These are phyloP conservation scores for Cladophialophora immunda DNA, from an alignment of 2,329 filamentous ascomycete species.

Conservation along the genomic window DNA sequence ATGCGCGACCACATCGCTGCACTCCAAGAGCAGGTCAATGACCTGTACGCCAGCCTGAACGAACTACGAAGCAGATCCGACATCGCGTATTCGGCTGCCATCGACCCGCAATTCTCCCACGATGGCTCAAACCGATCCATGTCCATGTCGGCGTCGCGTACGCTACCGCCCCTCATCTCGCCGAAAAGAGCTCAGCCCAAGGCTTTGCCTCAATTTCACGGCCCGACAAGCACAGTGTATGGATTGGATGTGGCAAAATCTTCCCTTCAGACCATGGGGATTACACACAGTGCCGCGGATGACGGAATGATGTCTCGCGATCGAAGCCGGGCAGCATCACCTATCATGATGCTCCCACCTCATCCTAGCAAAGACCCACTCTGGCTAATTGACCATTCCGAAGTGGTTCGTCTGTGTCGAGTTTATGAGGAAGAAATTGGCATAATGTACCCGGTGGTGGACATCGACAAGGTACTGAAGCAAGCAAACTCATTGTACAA, in stretches of 20 bases:
- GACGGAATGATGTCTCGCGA: conserved; percentile 64
- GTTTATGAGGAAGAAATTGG: conserved; percentile 91
- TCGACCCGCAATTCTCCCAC: conserved; percentile 36
- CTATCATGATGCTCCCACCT: conserved; percentile 46
- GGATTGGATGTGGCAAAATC: conserved; percentile 86
- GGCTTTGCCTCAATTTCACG: conserved; percentile 75
- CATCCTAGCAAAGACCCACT: conserved; percentile 75
- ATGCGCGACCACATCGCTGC: conserved; percentile 77
- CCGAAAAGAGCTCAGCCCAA: conserved; percentile 56
- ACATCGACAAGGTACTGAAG: conserved; percentile 74
- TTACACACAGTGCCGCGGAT: conserved; percentile 71
- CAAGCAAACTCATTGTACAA: conserved; percentile 75
- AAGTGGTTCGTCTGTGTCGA: conserved; percentile 79
- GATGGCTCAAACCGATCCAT: conserved; percentile 43
- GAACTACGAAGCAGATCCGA: conserved; percentile 64
- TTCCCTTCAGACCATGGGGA: conserved; percentile 89
- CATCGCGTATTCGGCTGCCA: conserved; percentile 33
- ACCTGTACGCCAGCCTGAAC: conserved; percentile 76
- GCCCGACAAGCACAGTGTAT: conserved; percentile 85
- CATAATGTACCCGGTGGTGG: conserved; percentile 87
- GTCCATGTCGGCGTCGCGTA: conserved; percentile 36
- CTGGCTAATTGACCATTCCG: conserved; percentile 78
- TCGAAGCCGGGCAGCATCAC: conserved; percentile 60
- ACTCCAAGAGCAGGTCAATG: conserved; percentile 85
- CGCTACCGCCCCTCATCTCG: conserved; percentile 40